Percentiles rank a stretch among this genome's conserved stretches.
phyloP scores from a whole-genome alignment of 2,329 filamentous ascomycete species.

The Hypoxylon sp. region DNA sequence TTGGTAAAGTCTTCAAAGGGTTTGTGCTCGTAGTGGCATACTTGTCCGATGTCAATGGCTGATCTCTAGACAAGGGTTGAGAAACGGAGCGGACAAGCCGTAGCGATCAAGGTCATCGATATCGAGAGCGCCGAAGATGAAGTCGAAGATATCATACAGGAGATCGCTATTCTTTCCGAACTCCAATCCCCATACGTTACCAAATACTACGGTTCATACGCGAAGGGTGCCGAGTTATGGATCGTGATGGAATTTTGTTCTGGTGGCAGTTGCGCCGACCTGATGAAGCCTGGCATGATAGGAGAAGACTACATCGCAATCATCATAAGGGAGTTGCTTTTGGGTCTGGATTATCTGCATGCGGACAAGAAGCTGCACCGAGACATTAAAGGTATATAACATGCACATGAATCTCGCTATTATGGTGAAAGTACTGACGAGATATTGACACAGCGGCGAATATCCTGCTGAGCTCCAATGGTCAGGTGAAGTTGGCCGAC shows the following conservation, averaged over 20 bases:
- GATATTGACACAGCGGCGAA: constrained; percentile 77
- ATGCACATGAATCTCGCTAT: not conserved
- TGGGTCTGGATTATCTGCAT: constrained; percentile 93
- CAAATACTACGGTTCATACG: constrained; percentile 96
- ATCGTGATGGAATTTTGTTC: constrained; percentile 99
- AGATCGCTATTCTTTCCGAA: constrained; percentile 97
- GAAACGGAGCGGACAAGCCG: constrained; percentile 90
- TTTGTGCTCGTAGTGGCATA: constrained; percentile 55
- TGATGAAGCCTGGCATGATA: constrained; percentile 93
- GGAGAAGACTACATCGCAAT: constrained; percentile 97
- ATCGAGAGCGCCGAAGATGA: constrained; percentile 99
- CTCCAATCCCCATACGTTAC: constrained; percentile 97
- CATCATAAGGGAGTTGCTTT: constrained; percentile 87
- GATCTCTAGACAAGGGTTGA: constrained; percentile 73
- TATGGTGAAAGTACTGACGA: constrained; percentile 40
- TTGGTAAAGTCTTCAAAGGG: constrained; percentile 99
- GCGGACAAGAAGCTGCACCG: constrained; percentile 95
- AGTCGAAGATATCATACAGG: constrained; percentile 98
- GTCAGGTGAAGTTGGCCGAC: constrained; percentile 96
- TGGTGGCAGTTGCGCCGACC: constrained; percentile 92
- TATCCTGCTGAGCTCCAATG: constrained; percentile 86
- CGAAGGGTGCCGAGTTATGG: constrained; percentile 96
- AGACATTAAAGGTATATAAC: constrained; percentile 82
- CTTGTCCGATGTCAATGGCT: constrained; percentile 18
- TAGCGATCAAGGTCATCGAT: constrained; percentile 98